Evolutionary conservation across 306 rosid species (phyloP).

Genomic region (Luffa aegyptiaca): DNA sequence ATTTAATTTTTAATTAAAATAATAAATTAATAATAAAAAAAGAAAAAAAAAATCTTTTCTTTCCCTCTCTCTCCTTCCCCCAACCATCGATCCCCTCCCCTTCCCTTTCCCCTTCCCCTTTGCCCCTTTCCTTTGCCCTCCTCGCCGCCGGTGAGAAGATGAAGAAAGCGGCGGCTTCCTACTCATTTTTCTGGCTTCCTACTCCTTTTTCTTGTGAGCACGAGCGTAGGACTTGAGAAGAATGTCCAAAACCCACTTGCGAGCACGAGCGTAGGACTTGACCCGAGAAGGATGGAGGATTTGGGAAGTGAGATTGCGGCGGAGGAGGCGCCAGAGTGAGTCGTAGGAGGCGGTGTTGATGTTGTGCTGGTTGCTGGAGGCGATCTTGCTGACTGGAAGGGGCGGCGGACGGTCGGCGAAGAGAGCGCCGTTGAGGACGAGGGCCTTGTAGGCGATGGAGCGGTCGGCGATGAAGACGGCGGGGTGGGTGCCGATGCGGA

Average conservation of each 20-base stretch:
- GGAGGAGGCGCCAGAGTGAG: conserved; percentile 6
- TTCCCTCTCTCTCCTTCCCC: too few relatives aligned
- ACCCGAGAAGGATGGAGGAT: not conserved
- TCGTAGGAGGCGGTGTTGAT: conserved; percentile 3
- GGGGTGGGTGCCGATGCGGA: not conserved
- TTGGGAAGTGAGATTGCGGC: conserved; percentile 10
- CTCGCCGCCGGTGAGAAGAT: too few relatives aligned
- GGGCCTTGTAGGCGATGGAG: not conserved
- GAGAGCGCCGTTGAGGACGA: conserved; percentile 7
- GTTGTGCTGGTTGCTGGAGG: not conserved
- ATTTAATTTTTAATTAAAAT: too few relatives aligned
- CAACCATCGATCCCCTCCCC: too few relatives aligned
- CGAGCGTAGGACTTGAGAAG: too few relatives aligned
- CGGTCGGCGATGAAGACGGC: conserved; percentile 11
- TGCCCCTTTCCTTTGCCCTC: too few relatives aligned
- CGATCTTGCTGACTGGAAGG: not conserved
- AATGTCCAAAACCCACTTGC: conserved; percentile 6
- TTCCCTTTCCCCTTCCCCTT: too few relatives aligned
- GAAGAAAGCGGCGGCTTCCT: too few relatives aligned
- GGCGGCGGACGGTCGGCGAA: conserved; percentile 7
- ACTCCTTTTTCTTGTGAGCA: too few relatives aligned
- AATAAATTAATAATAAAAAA: too few relatives aligned
- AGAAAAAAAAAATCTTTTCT: too few relatives aligned
- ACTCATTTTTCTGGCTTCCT: too few relatives aligned
- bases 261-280: not conserved